Conservation (phyloP, 129 eudicot genomes). For the Flaveria ramosissima region DNA sequence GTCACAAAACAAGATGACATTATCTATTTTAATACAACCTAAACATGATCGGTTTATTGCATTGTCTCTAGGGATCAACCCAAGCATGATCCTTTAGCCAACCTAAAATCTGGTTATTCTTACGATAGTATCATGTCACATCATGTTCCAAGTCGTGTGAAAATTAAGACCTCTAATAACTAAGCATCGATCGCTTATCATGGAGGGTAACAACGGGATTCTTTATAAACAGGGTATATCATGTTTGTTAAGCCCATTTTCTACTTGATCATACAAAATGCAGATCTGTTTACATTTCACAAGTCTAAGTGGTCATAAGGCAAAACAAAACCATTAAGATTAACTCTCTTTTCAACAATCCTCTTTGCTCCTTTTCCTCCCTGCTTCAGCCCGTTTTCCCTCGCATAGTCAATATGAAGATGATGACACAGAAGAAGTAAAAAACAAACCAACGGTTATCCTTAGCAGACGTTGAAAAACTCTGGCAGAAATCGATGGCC, state of each 20-base stretch:
- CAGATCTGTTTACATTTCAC: conserved; percentile 8
- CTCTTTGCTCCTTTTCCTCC: conserved; percentile 23
- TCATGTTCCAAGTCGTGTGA: neutral
- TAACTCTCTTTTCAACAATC: conserved; percentile 1
- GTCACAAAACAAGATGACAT: too few species aligned
- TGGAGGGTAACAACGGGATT: neutral
- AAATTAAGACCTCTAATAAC: neutral
- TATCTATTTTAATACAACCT: neutral
- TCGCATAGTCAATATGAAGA: neutral
- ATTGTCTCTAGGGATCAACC: neutral
- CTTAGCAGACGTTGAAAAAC: neutral
- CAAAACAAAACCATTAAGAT: neutral
- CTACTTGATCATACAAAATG: conserved; percentile 11
- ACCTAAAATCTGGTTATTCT: too few species aligned
- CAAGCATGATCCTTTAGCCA: too few species aligned
- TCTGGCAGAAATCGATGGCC: neutral
- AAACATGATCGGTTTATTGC: neutral
- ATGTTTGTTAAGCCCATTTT: neutral
- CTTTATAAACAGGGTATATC: neutral
- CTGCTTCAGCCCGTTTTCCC: neutral
- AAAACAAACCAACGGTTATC: neutral
- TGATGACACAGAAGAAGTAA: neutral
- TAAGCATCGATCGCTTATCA: neutral
- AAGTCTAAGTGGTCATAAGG: neutral
- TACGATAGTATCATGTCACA: too few species aligned